Conservation (phyloP, 306 rosid species). For the Cucumis cinereus region DNA sequence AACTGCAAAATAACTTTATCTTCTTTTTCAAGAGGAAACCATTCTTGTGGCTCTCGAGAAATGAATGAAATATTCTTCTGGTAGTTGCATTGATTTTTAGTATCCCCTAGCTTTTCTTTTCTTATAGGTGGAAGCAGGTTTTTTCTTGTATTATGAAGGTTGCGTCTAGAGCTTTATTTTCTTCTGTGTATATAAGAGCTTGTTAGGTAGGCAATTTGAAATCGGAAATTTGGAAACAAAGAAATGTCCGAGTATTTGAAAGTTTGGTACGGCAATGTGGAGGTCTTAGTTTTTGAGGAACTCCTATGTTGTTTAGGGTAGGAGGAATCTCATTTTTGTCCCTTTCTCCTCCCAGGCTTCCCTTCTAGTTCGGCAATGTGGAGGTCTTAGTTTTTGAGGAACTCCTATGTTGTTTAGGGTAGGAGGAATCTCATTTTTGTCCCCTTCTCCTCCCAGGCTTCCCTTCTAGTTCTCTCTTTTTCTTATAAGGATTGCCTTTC, state of each 20-base stretch:
- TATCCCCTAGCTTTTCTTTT: not conserved
- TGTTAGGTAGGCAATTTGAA: no score
- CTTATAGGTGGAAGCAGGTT: not conserved
- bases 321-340: not conserved
- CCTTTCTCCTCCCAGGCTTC: not conserved
- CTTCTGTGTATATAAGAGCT: not conserved
- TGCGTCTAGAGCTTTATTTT: not conserved
- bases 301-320: not conserved
- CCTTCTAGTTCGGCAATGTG: not conserved
- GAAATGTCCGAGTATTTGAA: not conserved
- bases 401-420: not conserved
- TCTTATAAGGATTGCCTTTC: not conserved
- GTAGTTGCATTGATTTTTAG: not conserved
- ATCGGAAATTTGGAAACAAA: no score
- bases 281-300: not conserved
- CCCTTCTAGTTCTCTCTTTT: not conserved
- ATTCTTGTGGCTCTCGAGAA: no score
- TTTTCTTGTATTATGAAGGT: not conserved
- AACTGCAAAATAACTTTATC: no score
- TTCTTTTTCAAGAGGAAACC: no score
- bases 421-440: not conserved
- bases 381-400: not conserved
- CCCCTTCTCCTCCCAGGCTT: not conserved
- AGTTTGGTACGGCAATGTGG: not conserved
- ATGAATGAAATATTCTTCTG: not conserved